Evolutionary conservation across 2,329 filamentous ascomycete species (phyloP), one percentile per base, ranked within the genome.

Genomic region (Thermoascus crustaceus): DNA sequence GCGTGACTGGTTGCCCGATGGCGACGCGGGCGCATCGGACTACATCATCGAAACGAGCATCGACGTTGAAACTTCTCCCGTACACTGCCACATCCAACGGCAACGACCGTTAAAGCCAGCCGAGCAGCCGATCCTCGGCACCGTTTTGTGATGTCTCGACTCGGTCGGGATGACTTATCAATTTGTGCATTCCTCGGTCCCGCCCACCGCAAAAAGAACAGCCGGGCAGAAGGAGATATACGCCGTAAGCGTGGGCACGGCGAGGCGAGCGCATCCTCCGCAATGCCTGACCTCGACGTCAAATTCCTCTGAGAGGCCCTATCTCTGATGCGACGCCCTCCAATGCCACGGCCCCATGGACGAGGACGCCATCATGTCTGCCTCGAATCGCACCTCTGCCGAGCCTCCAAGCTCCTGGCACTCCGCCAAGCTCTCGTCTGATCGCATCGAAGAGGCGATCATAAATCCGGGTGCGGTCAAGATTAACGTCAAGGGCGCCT

Each of bases 401-500:
- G 38, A 45, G 25, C 19, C 46, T 29, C 22, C 44, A 30, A 34
- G 30, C 38, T 39, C 47, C 27, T 39, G 40, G 33, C 43, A 45
- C 31, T 42, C 46, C 36, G 34, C 37, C 38, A 39, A 38, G 32
- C 34, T 42, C 10, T 45, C 44, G 34, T 46, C 48, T 18, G 55
- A 55, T 16, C 58, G 56, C 26, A 37, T 64, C 21, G 52, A 61
- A 37, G 53, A 61, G 29, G 68, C 73, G 27, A 78, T 79, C 43
- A 63, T 67, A 41, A 73, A 75, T 39, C 76, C 76, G 2, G 76
- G 76, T 16, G 67, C 83, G 9, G 87, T 95, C 53, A 82, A 85
- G 64, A 96, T 98, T 68, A 96, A 98, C 58, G 89, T 96, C 46
- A 80, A 87, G 59, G 91, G 89, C 54, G 91, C 91, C 24, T 95